Conservation (phyloP, 1,284 basidiomycete genomes). For the Sanghuangporus baumii region DNA sequence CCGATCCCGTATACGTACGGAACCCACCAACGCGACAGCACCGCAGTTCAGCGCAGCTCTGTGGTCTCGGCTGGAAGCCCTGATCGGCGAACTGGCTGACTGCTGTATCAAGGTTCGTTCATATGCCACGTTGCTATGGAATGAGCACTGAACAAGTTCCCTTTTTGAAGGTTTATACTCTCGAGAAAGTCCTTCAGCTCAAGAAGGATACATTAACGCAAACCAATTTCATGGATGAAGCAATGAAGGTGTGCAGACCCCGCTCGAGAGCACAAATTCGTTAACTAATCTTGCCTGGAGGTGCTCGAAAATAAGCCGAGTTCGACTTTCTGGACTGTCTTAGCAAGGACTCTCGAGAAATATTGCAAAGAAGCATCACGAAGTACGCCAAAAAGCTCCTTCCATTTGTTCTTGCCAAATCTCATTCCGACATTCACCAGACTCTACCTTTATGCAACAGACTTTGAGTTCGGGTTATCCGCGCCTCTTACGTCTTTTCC, state of each 20-base stretch:
- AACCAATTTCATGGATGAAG: constrained; percentile 82
- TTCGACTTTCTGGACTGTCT: constrained; percentile 83
- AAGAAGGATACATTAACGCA: constrained; percentile 82
- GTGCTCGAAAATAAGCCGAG: constrained; percentile 87
- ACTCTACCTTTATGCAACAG: constrained; percentile 81
- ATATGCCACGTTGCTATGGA: not conserved
- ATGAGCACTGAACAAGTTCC: not conserved
- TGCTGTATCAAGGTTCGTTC: constrained; percentile 79
- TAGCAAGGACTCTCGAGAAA: constrained; percentile 77
- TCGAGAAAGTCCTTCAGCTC: constrained; percentile 88
- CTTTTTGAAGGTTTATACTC: constrained; percentile 70
- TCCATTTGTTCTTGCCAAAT: not conserved
- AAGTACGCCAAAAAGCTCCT: constrained; percentile 36
- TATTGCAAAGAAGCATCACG: constrained; percentile 72
- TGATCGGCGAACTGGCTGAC: constrained; percentile 85
- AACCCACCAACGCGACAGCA: constrained; percentile 77
- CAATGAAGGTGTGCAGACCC: constrained; percentile 63
- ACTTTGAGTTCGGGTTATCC: constrained; percentile 84
- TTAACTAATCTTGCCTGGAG: constrained; percentile 31
- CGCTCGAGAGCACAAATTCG: not conserved
- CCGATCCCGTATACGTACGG: constrained; percentile 75
- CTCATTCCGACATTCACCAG: constrained; percentile 32
- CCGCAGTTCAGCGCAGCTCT: constrained; percentile 79
- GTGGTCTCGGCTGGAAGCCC: constrained; percentile 77
- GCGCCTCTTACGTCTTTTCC: constrained; percentile 81